Conservation (phyloP, 495 filamentous ascomycete species). For the Aspergillus leporis region DNA sequence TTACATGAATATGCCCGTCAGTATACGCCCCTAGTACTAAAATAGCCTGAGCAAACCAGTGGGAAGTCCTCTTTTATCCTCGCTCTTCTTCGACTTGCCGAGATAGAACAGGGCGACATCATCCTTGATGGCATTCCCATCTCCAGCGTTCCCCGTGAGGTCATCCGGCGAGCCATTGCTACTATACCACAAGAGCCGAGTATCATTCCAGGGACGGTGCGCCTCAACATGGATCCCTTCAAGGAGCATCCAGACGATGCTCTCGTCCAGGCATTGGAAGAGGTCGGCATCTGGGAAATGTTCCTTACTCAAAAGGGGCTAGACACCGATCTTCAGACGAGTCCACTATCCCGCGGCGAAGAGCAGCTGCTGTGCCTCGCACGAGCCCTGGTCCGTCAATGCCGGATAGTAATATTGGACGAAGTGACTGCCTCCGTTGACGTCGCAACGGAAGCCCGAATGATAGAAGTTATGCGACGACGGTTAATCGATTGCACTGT, state of each 20-base stretch:
- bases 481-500: background rate
- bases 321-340: background rate
- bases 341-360: background rate
- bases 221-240: background rate
- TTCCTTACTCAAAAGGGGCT: background rate
- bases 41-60: constrained; percentile 19
- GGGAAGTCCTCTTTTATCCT: constrained; percentile 12
- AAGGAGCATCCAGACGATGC: background rate
- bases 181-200: constrained; percentile 2
- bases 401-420: background rate
- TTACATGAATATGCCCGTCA: too few relatives aligned
- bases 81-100: background rate
- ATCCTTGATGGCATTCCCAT: background rate
- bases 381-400: background rate
- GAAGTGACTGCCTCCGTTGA: background rate
- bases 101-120: background rate
- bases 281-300: background rate
- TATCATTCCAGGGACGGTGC: background rate
- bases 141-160: background rate
- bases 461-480: background rate
- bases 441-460: background rate
- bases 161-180: background rate
- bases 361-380: background rate
- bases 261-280: background rate
- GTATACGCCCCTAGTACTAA: background rate